Evolutionary conservation across 2,329 filamentous ascomycete genomes (phyloP).

Genomic region (Diaporthe batatas): DNA sequence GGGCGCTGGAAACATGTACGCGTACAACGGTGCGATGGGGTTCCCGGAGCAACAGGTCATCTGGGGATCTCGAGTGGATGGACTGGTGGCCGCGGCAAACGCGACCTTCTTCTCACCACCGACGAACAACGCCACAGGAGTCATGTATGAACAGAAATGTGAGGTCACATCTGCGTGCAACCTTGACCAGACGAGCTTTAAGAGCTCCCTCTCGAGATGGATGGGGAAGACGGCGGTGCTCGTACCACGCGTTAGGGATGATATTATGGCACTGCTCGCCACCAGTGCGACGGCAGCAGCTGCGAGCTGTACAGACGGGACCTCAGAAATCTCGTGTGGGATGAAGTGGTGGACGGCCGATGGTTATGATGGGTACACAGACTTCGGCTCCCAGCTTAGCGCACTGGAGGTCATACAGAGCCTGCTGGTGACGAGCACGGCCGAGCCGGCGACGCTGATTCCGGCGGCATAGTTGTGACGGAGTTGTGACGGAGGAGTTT

Average conservation of each 20-base stretch:
- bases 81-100: conserved; percentile 60
- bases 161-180: conserved; percentile 65
- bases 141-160: conserved; percentile 68
- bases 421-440: conserved; percentile 44
- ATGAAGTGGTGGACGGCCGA: conserved; percentile 68
- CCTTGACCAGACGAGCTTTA: conserved; percentile 68
- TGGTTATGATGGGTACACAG: conserved; percentile 51
- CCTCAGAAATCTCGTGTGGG: conserved; percentile 62
- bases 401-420: conserved; percentile 52
- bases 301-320: conserved; percentile 61
- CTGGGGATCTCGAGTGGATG: conserved; percentile 62
- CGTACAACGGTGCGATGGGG: conserved; percentile 53
- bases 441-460: conserved; percentile 39
- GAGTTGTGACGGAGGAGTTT: neutral
- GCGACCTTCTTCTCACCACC: conserved; percentile 61
- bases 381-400: conserved; percentile 53
- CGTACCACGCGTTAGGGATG: conserved; percentile 52
- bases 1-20: conserved; percentile 56
- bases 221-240: conserved; percentile 54
- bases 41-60: conserved; percentile 50
- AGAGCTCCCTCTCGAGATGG: conserved; percentile 69
- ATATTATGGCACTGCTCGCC: conserved; percentile 53
- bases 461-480: conserved; percentile 23
- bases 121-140: conserved; percentile 48
- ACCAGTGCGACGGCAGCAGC: conserved; percentile 56